These are phyloP conservation scores for Aspergillus panamensis DNA, from an alignment of 495 filamentous ascomycete genomes.

Conservation along the genomic window DNA sequence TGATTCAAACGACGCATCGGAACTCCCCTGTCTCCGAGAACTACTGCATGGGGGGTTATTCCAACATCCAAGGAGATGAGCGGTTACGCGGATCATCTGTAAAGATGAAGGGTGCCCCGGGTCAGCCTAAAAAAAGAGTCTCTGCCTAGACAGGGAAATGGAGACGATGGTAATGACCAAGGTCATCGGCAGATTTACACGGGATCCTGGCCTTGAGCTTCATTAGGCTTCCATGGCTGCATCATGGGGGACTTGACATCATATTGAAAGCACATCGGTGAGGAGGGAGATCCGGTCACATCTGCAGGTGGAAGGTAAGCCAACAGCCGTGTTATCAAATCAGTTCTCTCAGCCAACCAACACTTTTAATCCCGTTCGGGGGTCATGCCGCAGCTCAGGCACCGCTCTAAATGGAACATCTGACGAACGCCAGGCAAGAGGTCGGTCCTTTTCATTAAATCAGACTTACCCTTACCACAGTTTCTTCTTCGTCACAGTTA, in stretches of 20 bases:
- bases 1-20: slow-evolving; percentile 15
- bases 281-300: slow-evolving; percentile 18
- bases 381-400: slow-evolving; percentile 27
- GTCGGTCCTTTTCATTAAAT: slow-evolving; percentile 13
- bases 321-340: slow-evolving; percentile 30
- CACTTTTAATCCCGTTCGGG: slow-evolving; percentile 19
- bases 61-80: slow-evolving; percentile 32
- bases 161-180: slow-evolving; percentile 13
- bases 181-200: slow-evolving; percentile 24
- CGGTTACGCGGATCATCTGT: slow-evolving; percentile 34
- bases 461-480: slow-evolving; percentile 6
- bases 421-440: slow-evolving; percentile 27
- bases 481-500: slow-evolving; percentile 18
- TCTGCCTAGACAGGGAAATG: slow-evolving; percentile 17
- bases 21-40: neutral
- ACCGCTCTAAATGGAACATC: slow-evolving; percentile 22
- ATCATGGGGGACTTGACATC: slow-evolving; percentile 35
- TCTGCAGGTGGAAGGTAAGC: slow-evolving; percentile 20
- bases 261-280: slow-evolving; percentile 23
- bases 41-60: slow-evolving; percentile 10
- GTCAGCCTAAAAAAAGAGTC: slow-evolving; percentile 20
- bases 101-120: slow-evolving; percentile 18
- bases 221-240: slow-evolving; percentile 31
- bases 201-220: slow-evolving; percentile 20
- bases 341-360: slow-evolving; percentile 27